Conservation (phyloP, 306 rosid genomes). For the Lathyrus tuberosus region DNA sequence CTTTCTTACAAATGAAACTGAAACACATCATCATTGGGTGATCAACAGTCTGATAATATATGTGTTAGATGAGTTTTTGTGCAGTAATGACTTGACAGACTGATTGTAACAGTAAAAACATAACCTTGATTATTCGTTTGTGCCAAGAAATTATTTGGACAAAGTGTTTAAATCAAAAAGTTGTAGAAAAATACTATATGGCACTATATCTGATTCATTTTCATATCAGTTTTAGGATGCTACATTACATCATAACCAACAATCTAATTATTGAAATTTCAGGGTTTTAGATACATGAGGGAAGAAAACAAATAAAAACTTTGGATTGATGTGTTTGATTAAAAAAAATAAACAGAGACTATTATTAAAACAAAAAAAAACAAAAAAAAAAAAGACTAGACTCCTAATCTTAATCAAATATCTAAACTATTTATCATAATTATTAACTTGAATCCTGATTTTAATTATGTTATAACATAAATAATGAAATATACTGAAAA, state of each 20-base stretch:
- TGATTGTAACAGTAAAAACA: not conserved
- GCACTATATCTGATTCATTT: not conserved
- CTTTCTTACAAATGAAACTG: not conserved
- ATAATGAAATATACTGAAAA: not conserved
- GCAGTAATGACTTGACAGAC: not conserved
- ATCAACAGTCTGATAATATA: not conserved
- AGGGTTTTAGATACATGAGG: not conserved
- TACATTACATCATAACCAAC: not conserved
- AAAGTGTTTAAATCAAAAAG: not conserved
- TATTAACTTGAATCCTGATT: not conserved
- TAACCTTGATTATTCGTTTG: not conserved
- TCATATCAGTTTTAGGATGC: not conserved
- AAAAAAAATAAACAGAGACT: not conserved
- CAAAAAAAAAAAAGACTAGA: not conserved
- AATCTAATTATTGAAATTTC: not conserved
- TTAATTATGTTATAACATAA: not conserved
- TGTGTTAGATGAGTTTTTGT: not conserved
- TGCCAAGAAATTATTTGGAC: conserved; percentile 3
- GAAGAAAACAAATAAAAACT: not conserved
- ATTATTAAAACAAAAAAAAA: not conserved
- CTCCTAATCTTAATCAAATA: not conserved
- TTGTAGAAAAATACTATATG: not conserved
- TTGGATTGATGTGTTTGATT: not conserved
- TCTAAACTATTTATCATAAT: not conserved
- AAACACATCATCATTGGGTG: not conserved